A percentile compares a stretch with the other conserved stretches of the same genome.
phyloP scores from a whole-genome alignment of 306 rosid genomes.

The Ormosia emarginata region DNA sequence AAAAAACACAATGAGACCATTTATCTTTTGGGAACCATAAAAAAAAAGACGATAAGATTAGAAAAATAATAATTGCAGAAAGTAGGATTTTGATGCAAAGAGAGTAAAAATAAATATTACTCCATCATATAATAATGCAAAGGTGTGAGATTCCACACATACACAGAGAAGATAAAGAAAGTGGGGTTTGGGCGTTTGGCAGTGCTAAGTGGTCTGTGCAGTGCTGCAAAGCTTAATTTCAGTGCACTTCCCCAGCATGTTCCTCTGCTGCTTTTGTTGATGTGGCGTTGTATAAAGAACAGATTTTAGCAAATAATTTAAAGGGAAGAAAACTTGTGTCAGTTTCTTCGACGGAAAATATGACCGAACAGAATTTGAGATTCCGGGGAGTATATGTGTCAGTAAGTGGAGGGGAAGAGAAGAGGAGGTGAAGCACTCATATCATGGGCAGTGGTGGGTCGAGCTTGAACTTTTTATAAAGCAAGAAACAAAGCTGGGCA shows the following conservation, averaged over 20 bases:
- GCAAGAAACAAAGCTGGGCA: neutral
- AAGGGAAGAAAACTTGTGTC: constrained; percentile 33
- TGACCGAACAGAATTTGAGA: constrained; percentile 26
- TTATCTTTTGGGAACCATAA: constrained; percentile 26
- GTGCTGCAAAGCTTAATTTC: constrained; percentile 23
- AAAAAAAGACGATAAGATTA: neutral
- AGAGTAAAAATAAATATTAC: neutral
- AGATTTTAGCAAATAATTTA: constrained; percentile 3
- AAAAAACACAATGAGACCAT: constrained; percentile 24
- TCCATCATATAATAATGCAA: neutral
- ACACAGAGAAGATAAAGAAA: neutral
- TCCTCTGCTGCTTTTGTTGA: neutral
- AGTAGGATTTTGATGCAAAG: constrained; percentile 25
- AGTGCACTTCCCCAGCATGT: constrained; percentile 23
- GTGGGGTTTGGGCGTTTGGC: neutral
- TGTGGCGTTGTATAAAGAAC: neutral
- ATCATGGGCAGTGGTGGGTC: constrained; percentile 21
- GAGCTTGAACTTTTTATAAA: constrained; percentile 15
- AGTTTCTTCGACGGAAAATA: constrained; percentile 24
- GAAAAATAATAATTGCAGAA: constrained; percentile 6
- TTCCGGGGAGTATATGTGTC: constrained; percentile 19
- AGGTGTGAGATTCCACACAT: constrained; percentile 37
- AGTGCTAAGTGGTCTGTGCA: neutral
- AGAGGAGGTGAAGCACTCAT: neutral
- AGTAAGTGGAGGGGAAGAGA: neutral